Percentiles rank a stretch among this genome's conserved stretches.
These are phyloP conservation scores for Suillus cothurnatus DNA, from an alignment of 768 basidiomycete species.

Conservation along the genomic window DNA sequence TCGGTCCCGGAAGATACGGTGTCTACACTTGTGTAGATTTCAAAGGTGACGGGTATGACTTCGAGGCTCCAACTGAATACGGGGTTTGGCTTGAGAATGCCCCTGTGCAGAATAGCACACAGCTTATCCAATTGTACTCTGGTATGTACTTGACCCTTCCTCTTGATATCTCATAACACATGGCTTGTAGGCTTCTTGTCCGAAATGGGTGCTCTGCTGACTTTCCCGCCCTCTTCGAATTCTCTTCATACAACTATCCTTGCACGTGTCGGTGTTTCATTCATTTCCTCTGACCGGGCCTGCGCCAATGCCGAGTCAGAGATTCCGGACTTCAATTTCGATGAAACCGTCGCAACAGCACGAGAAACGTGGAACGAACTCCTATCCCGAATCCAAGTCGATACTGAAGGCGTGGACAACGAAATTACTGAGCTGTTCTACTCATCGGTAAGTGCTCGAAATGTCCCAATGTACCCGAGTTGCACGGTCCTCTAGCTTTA, in stretches of 20 bases:
- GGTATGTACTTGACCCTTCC: slow-evolving; percentile 30
- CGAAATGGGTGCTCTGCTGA: slow-evolving; percentile 56
- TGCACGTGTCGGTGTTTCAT: slow-evolving; percentile 65
- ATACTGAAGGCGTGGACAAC: slow-evolving; percentile 46
- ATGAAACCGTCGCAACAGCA: slow-evolving; percentile 43
- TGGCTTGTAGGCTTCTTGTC: slow-evolving; percentile 43
- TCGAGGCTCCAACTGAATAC: slow-evolving; percentile 52
- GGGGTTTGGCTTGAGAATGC: slow-evolving; percentile 56
- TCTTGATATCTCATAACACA: not conserved
- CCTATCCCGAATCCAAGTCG: slow-evolving; percentile 55
- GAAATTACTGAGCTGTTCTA: slow-evolving; percentile 60
- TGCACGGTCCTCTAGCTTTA: slow-evolving; percentile 43
- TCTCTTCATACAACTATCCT: slow-evolving; percentile 47
- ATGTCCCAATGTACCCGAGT: not conserved
- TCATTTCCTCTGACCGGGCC: slow-evolving; percentile 61
- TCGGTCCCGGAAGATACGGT: slow-evolving; percentile 59
- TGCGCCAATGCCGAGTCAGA: slow-evolving; percentile 63
- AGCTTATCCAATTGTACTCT: slow-evolving; percentile 50
- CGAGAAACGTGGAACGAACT: slow-evolving; percentile 59
- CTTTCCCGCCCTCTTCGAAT: slow-evolving; percentile 46
- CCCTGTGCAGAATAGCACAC: slow-evolving; percentile 47
- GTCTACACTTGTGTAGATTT: slow-evolving; percentile 66
- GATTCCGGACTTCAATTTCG: slow-evolving; percentile 60
- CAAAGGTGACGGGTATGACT: slow-evolving; percentile 50
- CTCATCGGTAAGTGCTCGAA: slow-evolving; percentile 44